Evolutionary conservation across 352 stramenopile species (phyloP).

Genomic region (Globisporangium paroecandrum): DNA sequence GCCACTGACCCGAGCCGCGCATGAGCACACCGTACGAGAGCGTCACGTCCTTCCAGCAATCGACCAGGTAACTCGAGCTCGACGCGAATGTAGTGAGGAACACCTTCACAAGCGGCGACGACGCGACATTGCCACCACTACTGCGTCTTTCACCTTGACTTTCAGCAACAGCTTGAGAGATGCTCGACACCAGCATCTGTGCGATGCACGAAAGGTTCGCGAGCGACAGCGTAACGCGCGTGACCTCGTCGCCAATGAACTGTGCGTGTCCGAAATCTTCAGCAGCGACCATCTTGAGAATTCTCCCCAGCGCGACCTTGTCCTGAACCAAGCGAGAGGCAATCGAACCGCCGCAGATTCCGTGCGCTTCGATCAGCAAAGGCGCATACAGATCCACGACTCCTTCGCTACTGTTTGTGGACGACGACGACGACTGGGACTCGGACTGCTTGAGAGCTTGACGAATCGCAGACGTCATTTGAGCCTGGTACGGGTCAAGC

Average conservation of each 20-base stretch:
- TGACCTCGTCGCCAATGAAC: constrained; percentile 59
- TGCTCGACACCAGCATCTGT: constrained; percentile 47
- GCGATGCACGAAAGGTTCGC: constrained; percentile 63
- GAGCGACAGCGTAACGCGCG: constrained; percentile 46
- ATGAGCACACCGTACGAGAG: constrained; percentile 44
- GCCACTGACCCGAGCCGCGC: constrained; percentile 40
- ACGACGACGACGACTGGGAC: constrained; percentile 10
- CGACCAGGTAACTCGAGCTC: constrained; percentile 35
- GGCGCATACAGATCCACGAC: constrained; percentile 52
- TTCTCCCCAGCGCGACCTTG: constrained; percentile 62
- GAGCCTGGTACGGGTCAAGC: constrained; percentile 79
- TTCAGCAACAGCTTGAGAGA: constrained; percentile 26
- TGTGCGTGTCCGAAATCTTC: constrained; percentile 63
- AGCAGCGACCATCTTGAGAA: constrained; percentile 55
- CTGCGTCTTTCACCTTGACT: constrained; percentile 1
- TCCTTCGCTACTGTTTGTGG: constrained; percentile 3
- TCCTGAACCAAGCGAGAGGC: constrained; percentile 60
- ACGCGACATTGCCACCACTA: constrained; percentile 20
- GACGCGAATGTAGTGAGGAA: constrained; percentile 47
- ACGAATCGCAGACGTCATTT: constrained; percentile 75
- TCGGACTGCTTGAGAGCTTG: constrained; percentile 66
- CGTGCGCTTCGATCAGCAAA: constrained; percentile 66
- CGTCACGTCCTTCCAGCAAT: constrained; percentile 54
- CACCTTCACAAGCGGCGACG: constrained; percentile 48
- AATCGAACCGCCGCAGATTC: constrained; percentile 50